Conservation (phyloP, 169 alveolate species). For the Sarcocystis neurona region DNA sequence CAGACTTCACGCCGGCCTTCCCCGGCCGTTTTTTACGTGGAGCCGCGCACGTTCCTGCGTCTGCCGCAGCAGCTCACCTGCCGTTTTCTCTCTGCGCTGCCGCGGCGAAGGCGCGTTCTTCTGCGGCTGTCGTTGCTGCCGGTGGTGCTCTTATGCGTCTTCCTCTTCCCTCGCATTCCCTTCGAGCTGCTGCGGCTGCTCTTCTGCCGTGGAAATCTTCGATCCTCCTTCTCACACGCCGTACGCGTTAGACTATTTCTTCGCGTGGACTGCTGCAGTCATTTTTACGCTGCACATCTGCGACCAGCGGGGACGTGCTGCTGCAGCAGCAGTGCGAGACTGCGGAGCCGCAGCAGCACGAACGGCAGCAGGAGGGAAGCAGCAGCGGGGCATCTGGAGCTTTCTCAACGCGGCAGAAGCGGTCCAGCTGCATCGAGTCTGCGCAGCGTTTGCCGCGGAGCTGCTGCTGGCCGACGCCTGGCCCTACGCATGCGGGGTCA, state of each 20-base stretch:
- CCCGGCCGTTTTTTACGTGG: no score
- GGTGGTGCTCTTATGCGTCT: background rate
- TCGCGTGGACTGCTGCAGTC: conserved; percentile 26
- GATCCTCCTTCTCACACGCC: conserved; percentile 28
- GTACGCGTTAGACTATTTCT: conserved; percentile 10
- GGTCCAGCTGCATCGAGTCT: background rate
- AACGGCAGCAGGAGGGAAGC: background rate
- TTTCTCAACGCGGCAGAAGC: background rate
- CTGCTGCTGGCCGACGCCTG: no score
- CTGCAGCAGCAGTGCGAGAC: background rate
- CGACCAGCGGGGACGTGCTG: background rate
- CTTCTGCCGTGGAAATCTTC: background rate
- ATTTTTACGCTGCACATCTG: background rate
- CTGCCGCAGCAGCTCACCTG: no score
- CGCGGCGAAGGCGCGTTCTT: no score
- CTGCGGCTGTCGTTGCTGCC: background rate
- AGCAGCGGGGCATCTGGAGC: background rate
- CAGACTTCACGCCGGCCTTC: no score
- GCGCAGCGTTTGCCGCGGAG: conserved; percentile 13
- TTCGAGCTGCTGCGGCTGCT: background rate
- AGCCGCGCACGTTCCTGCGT: no score
- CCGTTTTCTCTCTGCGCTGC: no score
- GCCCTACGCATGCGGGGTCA: no score
- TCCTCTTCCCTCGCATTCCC: background rate
- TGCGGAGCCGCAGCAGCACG: background rate